Evolutionary conservation across 352 stramenopile species (phyloP).

Genomic region (Elongisporangium undulatum): DNA sequence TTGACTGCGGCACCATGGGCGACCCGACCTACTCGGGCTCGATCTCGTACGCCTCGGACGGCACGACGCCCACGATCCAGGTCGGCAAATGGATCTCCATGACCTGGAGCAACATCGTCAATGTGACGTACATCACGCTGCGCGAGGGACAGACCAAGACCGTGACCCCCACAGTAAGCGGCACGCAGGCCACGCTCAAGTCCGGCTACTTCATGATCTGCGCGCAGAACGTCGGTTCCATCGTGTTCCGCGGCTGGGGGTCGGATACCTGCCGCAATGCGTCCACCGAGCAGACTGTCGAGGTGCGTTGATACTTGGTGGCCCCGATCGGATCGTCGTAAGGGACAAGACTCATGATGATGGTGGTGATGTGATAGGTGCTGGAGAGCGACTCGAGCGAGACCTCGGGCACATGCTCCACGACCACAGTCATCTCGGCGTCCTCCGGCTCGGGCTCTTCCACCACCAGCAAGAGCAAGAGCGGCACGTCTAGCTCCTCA

Average conservation of each 20-base stretch:
- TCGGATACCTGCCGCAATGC: conserved; percentile 41
- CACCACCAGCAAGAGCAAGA: conserved; percentile 12
- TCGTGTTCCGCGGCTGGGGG: conserved; percentile 62
- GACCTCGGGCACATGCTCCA: conserved; percentile 10
- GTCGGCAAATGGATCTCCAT: conserved; percentile 51
- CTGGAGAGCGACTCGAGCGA: conserved; percentile 20
- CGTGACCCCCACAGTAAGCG: conserved; percentile 34
- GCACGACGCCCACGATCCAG: conserved; percentile 44
- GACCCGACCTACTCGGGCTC: conserved; percentile 26
- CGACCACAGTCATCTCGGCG: conserved; percentile 10
- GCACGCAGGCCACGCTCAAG: conserved; percentile 26
- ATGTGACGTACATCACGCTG: conserved; percentile 66
- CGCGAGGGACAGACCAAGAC: conserved; percentile 66
- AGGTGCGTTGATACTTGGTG: conserved; percentile 17
- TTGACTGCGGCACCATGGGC: conserved; percentile 50
- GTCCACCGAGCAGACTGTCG: conserved; percentile 39
- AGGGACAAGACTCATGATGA: not conserved
- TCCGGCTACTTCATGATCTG: conserved; percentile 59
- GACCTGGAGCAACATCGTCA: conserved; percentile 32
- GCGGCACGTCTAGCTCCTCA: conserved; percentile 2
- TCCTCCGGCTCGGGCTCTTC: conserved; percentile 5
- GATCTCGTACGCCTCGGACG: conserved; percentile 33
- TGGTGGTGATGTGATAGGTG: conserved; percentile 1
- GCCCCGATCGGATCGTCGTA: not conserved
- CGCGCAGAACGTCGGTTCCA: conserved; percentile 37